phyloP scores from a whole-genome alignment of 179 eudicot genomes.

The Corrigiola litoralis region DNA sequence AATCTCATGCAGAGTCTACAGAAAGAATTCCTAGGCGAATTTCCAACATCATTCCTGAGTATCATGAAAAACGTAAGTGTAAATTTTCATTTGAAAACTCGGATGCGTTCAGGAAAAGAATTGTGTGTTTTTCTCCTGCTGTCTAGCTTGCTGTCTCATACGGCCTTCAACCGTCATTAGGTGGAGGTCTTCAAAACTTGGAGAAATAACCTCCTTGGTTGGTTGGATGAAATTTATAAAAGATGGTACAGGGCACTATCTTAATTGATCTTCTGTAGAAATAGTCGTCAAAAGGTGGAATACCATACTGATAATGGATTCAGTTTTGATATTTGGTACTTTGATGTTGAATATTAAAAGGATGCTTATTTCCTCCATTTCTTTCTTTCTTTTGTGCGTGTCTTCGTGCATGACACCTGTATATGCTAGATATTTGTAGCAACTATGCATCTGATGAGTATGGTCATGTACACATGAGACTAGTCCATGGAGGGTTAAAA shows the following conservation, averaged over 20 bases:
- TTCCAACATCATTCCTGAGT: conserved; percentile 61
- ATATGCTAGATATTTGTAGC: not conserved
- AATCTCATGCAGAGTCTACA: conserved; percentile 20
- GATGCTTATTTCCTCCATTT: no score
- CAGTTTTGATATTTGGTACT: no score
- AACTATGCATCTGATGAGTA: not conserved
- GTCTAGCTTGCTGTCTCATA: not conserved
- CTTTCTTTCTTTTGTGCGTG: no score
- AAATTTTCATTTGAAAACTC: not conserved
- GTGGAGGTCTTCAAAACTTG: no score
- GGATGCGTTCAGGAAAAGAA: not conserved
- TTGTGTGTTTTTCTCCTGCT: not conserved
- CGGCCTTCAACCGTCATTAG: not conserved
- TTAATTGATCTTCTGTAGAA: no score
- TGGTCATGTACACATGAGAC: not conserved
- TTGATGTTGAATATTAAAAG: no score
- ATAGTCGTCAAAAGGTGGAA: no score
- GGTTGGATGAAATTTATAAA: no score
- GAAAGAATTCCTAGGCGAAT: conserved; percentile 59
- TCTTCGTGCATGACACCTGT: no score
- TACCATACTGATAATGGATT: no score
- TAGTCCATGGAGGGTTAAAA: not conserved
- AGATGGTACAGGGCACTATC: no score
- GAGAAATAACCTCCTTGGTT: no score
- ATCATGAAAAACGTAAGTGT: conserved; percentile 61